phyloP scores from a whole-genome alignment of 2,329 filamentous ascomycete genomes.

The Aspergillus sp. region DNA sequence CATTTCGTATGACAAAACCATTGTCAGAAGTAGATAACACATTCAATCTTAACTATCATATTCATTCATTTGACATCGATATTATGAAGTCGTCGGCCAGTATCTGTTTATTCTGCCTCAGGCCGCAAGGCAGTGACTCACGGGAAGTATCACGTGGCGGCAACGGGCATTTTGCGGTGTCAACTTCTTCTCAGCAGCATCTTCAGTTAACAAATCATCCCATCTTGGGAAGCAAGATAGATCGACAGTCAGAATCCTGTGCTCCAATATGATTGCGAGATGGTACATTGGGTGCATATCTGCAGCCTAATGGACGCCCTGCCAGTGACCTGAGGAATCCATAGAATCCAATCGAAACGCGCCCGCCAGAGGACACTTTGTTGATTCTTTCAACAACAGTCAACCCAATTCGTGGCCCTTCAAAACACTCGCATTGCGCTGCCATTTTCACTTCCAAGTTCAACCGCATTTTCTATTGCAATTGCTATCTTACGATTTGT shows the following conservation, averaged over 20 bases:
- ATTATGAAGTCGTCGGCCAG: no score
- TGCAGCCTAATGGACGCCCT: slow-evolving; percentile 25
- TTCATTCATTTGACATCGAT: no score
- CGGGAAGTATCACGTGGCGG: neutral
- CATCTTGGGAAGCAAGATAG: neutral
- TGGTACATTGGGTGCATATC: slow-evolving; percentile 1
- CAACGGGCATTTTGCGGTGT: neutral
- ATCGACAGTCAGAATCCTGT: neutral
- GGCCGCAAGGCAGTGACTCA: neutral
- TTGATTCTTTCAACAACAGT: neutral
- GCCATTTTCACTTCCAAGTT: neutral
- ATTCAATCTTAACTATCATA: no score
- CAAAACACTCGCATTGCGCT: neutral
- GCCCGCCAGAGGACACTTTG: neutral
- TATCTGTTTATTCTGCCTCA: neutral
- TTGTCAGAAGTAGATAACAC: no score
- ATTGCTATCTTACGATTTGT: neutral
- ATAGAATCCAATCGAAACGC: slow-evolving; percentile 36
- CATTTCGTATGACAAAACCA: no score
- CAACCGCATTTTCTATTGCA: neutral
- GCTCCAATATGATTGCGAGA: neutral
- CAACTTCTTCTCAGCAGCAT: neutral
- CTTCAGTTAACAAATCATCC: neutral
- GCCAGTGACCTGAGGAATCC: slow-evolving; percentile 19
- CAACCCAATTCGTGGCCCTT: neutral